These are phyloP conservation scores for Podaxis sp. DNA, from an alignment of 768 basidiomycete genomes.

Conservation along the genomic window DNA sequence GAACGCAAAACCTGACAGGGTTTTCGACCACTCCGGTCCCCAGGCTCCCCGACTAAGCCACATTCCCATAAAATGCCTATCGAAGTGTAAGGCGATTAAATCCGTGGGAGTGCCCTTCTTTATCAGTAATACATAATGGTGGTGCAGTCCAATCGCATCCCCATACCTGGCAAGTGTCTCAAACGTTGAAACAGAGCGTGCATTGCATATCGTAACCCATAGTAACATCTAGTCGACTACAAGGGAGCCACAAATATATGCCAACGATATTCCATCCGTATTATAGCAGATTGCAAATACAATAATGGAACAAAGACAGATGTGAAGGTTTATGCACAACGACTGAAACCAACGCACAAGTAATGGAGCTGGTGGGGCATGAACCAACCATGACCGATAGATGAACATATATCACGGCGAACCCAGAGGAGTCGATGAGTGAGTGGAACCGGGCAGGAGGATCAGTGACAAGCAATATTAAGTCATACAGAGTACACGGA, in stretches of 20 bases:
- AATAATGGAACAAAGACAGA: not conserved
- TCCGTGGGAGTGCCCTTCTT: too few species aligned
- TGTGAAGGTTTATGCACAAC: not conserved
- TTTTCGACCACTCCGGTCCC: too few species aligned
- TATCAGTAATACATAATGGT: too few species aligned
- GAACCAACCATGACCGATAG: not conserved
- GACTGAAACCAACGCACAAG: not conserved
- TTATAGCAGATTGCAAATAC: not conserved
- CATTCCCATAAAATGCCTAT: too few species aligned
- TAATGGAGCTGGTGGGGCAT: not conserved
- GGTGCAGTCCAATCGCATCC: too few species aligned
- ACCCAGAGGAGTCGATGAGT: not conserved
- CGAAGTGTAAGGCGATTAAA: too few species aligned
- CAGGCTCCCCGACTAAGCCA: too few species aligned
- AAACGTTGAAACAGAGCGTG: too few species aligned
- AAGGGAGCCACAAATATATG: not conserved
- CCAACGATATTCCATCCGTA: not conserved
- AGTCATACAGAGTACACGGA: conserved; percentile 9
- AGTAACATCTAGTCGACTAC: not conserved
- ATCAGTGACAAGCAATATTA: conserved; percentile 7
- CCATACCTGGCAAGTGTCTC: too few species aligned
- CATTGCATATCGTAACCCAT: not conserved
- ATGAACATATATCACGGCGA: not conserved
- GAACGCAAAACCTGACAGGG: too few species aligned
- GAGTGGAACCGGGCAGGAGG: not conserved